A percentile compares a stretch with the other conserved stretches of the same genome.
Conservation (phyloP, 179 eudicot species). For the Amaranthus tricolor region DNA sequence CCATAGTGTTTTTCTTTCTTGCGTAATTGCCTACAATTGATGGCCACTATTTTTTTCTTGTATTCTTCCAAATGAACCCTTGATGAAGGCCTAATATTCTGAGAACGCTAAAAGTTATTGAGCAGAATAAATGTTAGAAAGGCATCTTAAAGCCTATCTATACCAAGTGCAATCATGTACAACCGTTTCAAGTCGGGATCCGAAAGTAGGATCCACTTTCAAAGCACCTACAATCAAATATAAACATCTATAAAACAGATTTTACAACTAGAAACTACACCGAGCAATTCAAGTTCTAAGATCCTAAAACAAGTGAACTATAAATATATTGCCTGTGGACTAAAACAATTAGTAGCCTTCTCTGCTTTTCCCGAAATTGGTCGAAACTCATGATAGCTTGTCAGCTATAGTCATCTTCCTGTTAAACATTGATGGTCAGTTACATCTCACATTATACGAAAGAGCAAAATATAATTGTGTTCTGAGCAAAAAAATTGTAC, state of each 20-base stretch:
- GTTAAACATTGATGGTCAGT: constrained; percentile 8
- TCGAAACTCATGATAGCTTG: constrained; percentile 1
- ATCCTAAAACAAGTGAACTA: constrained; percentile 27
- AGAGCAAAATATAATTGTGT: background rate
- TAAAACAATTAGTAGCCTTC: constrained; percentile 30
- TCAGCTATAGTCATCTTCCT: constrained; percentile 28
- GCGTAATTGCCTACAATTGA: too few relatives aligned
- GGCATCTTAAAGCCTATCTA: constrained; percentile 31
- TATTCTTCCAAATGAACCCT: background rate
- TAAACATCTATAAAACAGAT: constrained; percentile 35
- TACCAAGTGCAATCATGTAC: constrained; percentile 30
- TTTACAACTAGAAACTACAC: constrained; percentile 36
- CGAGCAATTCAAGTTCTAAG: constrained; percentile 19
- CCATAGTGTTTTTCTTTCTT: too few relatives aligned
- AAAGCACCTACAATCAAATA: constrained; percentile 29
- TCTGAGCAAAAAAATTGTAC: constrained; percentile 21
- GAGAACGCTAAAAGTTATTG: constrained; percentile 14
- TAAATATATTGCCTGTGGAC: constrained; percentile 38
- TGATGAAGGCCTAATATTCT: background rate
- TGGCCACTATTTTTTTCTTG: too few relatives aligned
- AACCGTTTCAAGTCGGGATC: constrained; percentile 10
- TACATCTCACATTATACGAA: background rate
- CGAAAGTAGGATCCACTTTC: constrained; percentile 25
- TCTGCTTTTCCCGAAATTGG: constrained; percentile 10
- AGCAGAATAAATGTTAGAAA: constrained; percentile 21